Conservation (phyloP, 1,284 basidiomycete species). For the Cutaneotrichosporon cutaneum region DNA sequence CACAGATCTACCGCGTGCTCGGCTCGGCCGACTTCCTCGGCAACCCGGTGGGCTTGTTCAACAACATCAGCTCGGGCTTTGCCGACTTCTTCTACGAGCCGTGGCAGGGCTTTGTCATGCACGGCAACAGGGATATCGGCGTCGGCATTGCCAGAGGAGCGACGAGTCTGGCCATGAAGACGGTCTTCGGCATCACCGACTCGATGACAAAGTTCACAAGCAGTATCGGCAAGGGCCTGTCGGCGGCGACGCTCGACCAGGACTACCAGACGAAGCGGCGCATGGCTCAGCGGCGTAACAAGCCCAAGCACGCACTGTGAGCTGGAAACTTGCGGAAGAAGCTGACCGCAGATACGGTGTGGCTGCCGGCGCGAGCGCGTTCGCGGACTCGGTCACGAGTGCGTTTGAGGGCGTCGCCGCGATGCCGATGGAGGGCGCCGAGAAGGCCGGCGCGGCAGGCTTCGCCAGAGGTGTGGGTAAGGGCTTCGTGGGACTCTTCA, state of each 20-base stretch:
- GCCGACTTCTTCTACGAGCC: constrained; percentile 99
- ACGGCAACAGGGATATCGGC: constrained; percentile 92
- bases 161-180: constrained; percentile 98
- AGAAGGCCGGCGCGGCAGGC: constrained; percentile 87
- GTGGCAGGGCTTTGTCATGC: constrained; percentile 95
- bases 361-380: constrained; percentile 86
- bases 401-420: constrained; percentile 95
- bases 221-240: constrained; percentile 94
- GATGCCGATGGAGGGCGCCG: constrained; percentile 96
- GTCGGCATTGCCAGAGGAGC: constrained; percentile 98
- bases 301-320: constrained; percentile 91
- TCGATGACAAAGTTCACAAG: constrained; percentile 97
- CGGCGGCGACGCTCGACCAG: constrained; percentile 92
- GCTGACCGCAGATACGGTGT: constrained; percentile 72
- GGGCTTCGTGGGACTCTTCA: constrained; percentile 88
- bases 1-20: constrained; percentile 92
- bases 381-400: constrained; percentile 90
- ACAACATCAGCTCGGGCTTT: constrained; percentile 97
- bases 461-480: constrained; percentile 99
- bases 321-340: constrained; percentile 32
- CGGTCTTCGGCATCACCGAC: constrained; percentile 93
- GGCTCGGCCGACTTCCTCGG: constrained; percentile 90
- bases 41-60: constrained; percentile 90
- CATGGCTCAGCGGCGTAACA: constrained; percentile 86
- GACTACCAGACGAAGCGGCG: constrained; percentile 90